Conservation (phyloP, 371 early-diverging fungal species). For the Nematocida ausubeli region DNA sequence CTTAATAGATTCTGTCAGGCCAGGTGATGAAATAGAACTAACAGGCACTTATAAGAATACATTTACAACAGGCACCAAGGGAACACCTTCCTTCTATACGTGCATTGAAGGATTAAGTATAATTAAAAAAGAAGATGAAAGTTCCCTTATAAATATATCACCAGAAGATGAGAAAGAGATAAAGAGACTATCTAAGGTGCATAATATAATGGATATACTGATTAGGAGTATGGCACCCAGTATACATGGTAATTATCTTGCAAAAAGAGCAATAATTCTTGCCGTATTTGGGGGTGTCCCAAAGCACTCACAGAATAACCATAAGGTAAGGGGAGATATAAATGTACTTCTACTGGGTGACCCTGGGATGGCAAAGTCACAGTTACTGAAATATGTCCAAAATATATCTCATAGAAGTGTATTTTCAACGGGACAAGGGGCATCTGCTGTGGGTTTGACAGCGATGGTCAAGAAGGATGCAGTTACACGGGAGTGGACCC, state of each 20-base stretch:
- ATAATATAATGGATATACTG: conserved; percentile 76
- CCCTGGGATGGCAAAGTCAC: conserved; percentile 97
- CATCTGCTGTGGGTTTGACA: conserved; percentile 96
- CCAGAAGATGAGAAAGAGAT: conserved; percentile 85
- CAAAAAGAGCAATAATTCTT: conserved; percentile 88
- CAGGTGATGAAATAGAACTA: conserved; percentile 94
- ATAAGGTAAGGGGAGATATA: conserved; percentile 91
- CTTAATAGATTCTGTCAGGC: conserved; percentile 87
- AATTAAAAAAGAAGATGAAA: conserved; percentile 78
- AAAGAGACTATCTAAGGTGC: conserved; percentile 74
- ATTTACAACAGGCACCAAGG: conserved; percentile 75
- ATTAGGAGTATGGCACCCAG: conserved; percentile 93
- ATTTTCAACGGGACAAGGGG: conserved; percentile 96
- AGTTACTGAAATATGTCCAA: conserved; percentile 92
- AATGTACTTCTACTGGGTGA: conserved; percentile 96
- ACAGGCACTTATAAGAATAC: conserved; percentile 93
- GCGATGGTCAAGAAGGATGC: conserved; percentile 93
- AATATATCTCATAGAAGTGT: conserved; percentile 88
- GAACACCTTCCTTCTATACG: conserved; percentile 92
- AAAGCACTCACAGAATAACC: conserved; percentile 76
- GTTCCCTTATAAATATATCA: conserved; percentile 76
- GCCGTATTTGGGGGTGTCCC: conserved; percentile 90
- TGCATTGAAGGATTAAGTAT: conserved; percentile 88
- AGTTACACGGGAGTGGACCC: conserved; percentile 89
- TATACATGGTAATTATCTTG: conserved; percentile 94